Evolutionary conservation across 345 rosid species (phyloP).

Genomic region (Syzygium aqueum): DNA sequence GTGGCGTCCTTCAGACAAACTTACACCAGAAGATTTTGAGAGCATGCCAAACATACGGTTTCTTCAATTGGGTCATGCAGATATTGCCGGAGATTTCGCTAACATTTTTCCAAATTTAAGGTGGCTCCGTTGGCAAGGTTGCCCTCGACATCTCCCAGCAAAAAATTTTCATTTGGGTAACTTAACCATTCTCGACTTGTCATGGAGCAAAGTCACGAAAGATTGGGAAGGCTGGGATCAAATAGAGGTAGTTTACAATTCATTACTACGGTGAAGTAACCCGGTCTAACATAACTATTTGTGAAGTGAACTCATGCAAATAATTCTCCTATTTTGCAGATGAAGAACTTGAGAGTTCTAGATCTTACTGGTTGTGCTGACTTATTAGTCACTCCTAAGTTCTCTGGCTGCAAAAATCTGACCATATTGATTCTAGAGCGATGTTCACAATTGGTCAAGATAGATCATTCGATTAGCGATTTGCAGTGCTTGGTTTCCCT

Average conservation of each 20-base stretch:
- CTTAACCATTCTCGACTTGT: neutral
- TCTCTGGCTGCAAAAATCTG: neutral
- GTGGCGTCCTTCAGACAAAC: neutral
- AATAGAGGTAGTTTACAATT: neutral
- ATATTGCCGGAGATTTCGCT: neutral
- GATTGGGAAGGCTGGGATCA: neutral
- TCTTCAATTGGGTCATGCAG: neutral
- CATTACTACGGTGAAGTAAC: neutral
- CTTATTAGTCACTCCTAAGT: neutral
- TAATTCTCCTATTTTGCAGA: neutral
- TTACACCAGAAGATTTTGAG: neutral
- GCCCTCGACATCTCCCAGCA: too few relatives aligned
- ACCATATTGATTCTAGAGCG: neutral
- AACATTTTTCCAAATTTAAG: neutral
- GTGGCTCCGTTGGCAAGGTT: neutral
- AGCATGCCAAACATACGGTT: neutral
- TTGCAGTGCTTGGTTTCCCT: neutral
- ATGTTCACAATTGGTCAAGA: neutral
- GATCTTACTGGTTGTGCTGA: neutral
- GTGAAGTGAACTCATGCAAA: neutral
- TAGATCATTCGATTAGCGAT: neutral
- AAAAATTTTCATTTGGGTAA: neutral
- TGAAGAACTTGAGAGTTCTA: neutral
- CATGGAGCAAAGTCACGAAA: neutral
- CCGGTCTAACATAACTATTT: accelerated